Conservation (phyloP, 2,329 filamentous ascomycete species). For the Bipolaris sorokiniana region DNA sequence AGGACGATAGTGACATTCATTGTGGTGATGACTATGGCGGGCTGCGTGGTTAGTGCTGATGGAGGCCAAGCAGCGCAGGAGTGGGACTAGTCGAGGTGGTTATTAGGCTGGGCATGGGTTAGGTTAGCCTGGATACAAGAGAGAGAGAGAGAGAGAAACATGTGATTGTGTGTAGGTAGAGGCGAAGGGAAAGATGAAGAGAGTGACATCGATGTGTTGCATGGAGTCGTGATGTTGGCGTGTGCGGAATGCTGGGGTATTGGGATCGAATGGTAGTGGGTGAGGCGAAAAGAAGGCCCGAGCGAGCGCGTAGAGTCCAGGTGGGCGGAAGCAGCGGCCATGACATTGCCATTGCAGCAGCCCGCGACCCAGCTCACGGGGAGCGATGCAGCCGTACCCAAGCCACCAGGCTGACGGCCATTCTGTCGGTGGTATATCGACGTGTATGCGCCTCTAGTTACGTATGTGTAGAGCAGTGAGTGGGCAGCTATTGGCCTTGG, state of each 20-base stretch:
- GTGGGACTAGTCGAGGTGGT: no score
- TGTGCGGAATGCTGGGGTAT: slow-evolving; percentile 12
- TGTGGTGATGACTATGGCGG: no score
- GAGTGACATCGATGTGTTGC: slow-evolving; percentile 26
- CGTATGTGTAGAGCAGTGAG: no score
- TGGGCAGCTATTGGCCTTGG: no score
- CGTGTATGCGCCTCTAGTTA: background rate
- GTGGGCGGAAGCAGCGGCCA: slow-evolving; percentile 16
- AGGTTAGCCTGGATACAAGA: no score
- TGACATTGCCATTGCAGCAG: background rate
- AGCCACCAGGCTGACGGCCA: background rate
- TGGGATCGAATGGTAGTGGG: slow-evolving; percentile 12
- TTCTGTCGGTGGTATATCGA: slow-evolving; percentile 2
- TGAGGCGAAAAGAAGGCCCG: slow-evolving; percentile 14
- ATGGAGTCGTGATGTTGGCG: slow-evolving; percentile 5
- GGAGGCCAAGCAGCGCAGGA: no score
- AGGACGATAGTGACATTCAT: no score
- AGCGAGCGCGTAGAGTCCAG: slow-evolving; percentile 26
- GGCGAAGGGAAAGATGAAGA: no score
- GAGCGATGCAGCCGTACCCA: slow-evolving; percentile 9
- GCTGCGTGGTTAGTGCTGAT: no score
- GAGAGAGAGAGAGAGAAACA: no score
- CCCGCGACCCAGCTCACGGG: slow-evolving; percentile 10
- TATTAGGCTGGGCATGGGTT: no score
- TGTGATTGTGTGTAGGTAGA: background rate